Conservation (phyloP, 768 basidiomycete genomes). For the Phylloporus arenicola region DNA sequence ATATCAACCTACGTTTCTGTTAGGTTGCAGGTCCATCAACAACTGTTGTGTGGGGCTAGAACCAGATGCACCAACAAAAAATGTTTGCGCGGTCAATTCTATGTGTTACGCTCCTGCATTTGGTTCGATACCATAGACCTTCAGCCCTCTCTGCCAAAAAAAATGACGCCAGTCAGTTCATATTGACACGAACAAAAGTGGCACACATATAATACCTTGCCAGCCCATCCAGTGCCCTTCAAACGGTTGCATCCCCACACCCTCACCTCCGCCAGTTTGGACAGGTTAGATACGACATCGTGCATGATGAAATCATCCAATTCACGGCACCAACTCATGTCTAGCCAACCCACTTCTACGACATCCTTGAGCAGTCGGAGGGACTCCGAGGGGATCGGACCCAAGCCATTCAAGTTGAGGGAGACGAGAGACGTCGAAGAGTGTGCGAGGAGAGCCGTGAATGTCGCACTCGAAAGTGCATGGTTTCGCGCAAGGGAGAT, state of each 20-base stretch:
- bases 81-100: neutral
- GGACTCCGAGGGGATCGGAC: constrained; percentile 47
- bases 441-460: constrained; percentile 61
- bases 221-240: constrained; percentile 38
- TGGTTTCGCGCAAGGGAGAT: constrained; percentile 65
- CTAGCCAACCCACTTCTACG: constrained; percentile 49
- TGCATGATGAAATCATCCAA: constrained; percentile 82
- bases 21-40: no score
- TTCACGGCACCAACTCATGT: constrained; percentile 81
- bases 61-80: neutral
- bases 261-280: constrained; percentile 39
- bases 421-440: constrained; percentile 53
- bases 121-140: constrained; percentile 39
- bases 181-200: neutral
- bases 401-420: constrained; percentile 77
- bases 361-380: constrained; percentile 36
- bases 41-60: no score
- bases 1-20: neutral
- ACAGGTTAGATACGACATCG: constrained; percentile 48
- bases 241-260: constrained; percentile 53
- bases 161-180: neutral
- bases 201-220: constrained; percentile 34
- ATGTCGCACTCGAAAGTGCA: constrained; percentile 45
- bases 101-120: constrained; percentile 14
- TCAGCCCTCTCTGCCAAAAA: constrained; percentile 20